Percentiles rank a stretch among this genome's conserved stretches.
Evolutionary conservation across 2,329 filamentous ascomycete genomes (phyloP).

Genomic region (Fusarium concolor): DNA sequence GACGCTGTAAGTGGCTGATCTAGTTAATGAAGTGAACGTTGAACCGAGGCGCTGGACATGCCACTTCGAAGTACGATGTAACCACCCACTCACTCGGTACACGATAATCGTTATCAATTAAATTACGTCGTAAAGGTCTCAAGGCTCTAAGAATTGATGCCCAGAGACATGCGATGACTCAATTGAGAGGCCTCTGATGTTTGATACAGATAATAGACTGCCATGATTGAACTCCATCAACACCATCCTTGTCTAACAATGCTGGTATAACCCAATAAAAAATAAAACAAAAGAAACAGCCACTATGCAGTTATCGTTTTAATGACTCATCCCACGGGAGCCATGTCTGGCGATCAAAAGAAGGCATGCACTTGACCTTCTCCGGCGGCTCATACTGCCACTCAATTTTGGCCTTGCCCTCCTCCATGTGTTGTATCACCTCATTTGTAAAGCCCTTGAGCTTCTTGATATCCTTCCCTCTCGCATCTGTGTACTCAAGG

Average conservation of each 20-base stretch:
- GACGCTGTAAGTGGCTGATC: neutral
- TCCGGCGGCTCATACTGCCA: constrained; percentile 59
- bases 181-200: neutral
- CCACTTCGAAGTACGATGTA: constrained; percentile 4
- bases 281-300: neutral
- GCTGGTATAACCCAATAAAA: constrained; percentile 2
- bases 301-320: neutral
- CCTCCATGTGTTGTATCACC: constrained; percentile 48
- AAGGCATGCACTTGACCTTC: constrained; percentile 62
- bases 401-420: constrained; percentile 50
- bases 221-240: constrained; percentile 23
- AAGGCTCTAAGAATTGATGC: neutral
- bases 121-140: neutral
- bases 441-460: constrained; percentile 61
- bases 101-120: neutral
- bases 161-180: neutral
- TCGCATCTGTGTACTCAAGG: constrained; percentile 63
- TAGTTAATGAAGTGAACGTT: neutral
- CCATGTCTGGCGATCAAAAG: constrained; percentile 56
- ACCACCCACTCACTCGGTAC: neutral
- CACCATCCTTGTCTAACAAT: constrained; percentile 15
- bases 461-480: constrained; percentile 60
- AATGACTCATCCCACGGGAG: constrained; percentile 51
- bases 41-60: neutral
- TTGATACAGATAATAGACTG: neutral